These are phyloP conservation scores for Clarireedia homoeocarpa DNA, from an alignment of 2,329 filamentous ascomycete species.

Conservation along the genomic window DNA sequence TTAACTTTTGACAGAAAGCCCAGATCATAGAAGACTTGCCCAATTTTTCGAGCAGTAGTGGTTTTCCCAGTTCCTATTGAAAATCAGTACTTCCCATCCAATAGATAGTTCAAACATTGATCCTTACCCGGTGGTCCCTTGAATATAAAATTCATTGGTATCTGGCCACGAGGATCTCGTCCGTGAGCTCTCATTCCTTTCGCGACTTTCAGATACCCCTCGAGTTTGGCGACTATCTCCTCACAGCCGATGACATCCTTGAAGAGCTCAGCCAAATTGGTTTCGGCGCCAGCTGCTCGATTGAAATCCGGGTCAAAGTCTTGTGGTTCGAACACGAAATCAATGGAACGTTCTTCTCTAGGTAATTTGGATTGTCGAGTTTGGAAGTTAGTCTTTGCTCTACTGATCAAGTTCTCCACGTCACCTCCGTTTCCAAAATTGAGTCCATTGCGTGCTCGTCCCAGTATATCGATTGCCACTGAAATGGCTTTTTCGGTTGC, in stretches of 20 bases:
- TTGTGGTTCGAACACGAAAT: slow-evolving; percentile 24
- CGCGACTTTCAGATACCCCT: slow-evolving; percentile 39
- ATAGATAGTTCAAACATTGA: background rate
- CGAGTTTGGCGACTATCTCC: slow-evolving; percentile 39
- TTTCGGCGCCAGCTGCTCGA: slow-evolving; percentile 34
- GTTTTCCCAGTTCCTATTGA: slow-evolving; percentile 60
- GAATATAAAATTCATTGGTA: slow-evolving; percentile 53
- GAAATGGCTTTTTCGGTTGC: slow-evolving; percentile 43
- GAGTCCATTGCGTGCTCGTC: slow-evolving; percentile 50
- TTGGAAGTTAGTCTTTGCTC: slow-evolving; percentile 34
- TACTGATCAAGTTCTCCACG: slow-evolving; percentile 60
- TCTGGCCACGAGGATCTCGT: slow-evolving; percentile 41
- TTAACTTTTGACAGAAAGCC: slow-evolving; percentile 53
- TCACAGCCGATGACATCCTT: slow-evolving; percentile 44
- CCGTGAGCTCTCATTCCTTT: slow-evolving; percentile 37
- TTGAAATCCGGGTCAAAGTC: slow-evolving; percentile 49
- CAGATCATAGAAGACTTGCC: slow-evolving; percentile 68
- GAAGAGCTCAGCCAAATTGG: slow-evolving; percentile 40
- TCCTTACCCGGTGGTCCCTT: slow-evolving; percentile 46
- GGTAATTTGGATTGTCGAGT: slow-evolving; percentile 17
- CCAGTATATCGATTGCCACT: slow-evolving; percentile 52
- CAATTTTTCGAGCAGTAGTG: slow-evolving; percentile 65
- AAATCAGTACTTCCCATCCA: background rate
- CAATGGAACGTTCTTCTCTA: slow-evolving; percentile 8
- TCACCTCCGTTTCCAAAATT: slow-evolving; percentile 70